Conservation (phyloP, 1,284 basidiomycete species). For the Earliella scabrosa region DNA sequence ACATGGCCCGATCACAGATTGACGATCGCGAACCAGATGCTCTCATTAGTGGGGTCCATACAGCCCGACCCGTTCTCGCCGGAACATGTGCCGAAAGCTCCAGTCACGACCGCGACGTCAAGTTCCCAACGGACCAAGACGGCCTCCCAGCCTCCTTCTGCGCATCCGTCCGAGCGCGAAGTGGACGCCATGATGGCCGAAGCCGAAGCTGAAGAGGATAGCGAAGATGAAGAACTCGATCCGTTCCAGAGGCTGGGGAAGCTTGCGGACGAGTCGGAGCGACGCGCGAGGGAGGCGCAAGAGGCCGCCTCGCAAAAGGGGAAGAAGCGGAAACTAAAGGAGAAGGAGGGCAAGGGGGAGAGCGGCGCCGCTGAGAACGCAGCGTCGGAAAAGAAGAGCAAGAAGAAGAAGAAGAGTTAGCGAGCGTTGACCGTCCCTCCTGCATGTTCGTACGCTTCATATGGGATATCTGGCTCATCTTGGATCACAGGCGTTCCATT, state of each 20-base stretch:
- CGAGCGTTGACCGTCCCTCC: too few relatives aligned
- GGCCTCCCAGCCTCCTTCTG: constrained; percentile 4
- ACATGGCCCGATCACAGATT: constrained; percentile 61
- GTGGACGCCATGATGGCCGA: constrained; percentile 34
- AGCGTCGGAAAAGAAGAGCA: constrained; percentile 36
- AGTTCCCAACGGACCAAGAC: background rate
- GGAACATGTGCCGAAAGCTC: constrained; percentile 49
- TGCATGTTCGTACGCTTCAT: too few relatives aligned
- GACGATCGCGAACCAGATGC: constrained; percentile 94
- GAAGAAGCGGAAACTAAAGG: constrained; percentile 35
- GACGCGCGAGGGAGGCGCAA: constrained; percentile 33
- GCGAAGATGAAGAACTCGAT: constrained; percentile 40
- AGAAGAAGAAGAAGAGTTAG: constrained; percentile 41
- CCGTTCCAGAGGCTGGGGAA: constrained; percentile 44
- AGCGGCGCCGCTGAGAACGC: constrained; percentile 32
- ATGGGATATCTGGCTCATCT: too few relatives aligned
- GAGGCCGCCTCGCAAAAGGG: constrained; percentile 32
- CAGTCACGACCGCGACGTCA: constrained; percentile 20
- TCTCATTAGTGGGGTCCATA: constrained; percentile 91
- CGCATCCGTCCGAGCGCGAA: constrained; percentile 16
- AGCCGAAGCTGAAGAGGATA: constrained; percentile 28
- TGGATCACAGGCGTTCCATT: too few relatives aligned
- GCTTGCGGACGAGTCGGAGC: constrained; percentile 36
- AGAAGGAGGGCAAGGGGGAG: constrained; percentile 34
- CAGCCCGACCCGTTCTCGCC: constrained; percentile 85